Evolutionary conservation across 78 protist genomes (phyloP).

Genomic region (Chrysochromulina parva): DNA sequence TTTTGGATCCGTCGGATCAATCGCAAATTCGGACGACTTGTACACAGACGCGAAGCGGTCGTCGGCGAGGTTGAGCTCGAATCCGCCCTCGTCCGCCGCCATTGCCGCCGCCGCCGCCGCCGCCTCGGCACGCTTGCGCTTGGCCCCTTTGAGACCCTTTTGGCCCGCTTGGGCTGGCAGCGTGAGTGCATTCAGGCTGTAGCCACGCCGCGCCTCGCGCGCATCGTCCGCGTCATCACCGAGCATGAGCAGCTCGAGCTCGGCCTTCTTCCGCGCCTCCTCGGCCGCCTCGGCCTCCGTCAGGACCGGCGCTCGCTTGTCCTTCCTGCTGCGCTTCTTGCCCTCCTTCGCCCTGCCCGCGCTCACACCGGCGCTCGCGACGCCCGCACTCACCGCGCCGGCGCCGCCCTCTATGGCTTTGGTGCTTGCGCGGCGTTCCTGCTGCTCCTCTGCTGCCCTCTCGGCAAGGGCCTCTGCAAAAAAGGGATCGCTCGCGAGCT

Average conservation of each 20-base stretch:
- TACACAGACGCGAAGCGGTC: slow-evolving; percentile 42
- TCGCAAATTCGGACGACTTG: slow-evolving; percentile 35
- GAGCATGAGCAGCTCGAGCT: slow-evolving; percentile 66
- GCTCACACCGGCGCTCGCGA: background rate
- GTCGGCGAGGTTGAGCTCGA: slow-evolving; percentile 52
- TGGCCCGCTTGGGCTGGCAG: slow-evolving; percentile 8
- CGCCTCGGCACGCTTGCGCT: background rate
- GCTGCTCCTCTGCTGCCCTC: too few relatives aligned
- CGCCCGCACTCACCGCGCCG: background rate
- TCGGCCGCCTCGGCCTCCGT: too few relatives aligned
- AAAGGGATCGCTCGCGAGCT: background rate
- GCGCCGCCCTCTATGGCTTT: too few relatives aligned
- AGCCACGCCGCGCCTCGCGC: background rate
- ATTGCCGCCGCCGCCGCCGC: background rate
- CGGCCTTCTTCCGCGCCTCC: slow-evolving; percentile 1
- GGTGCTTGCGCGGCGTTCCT: too few relatives aligned
- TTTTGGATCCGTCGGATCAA: slow-evolving; percentile 73
- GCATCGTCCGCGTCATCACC: slow-evolving; percentile 44
- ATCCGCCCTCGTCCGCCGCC: background rate
- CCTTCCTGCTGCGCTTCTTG: too few relatives aligned
- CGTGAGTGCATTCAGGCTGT: background rate
- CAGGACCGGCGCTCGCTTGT: too few relatives aligned
- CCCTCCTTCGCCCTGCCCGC: background rate
- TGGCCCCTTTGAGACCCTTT: background rate
- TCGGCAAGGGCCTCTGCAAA: background rate